Evolutionary conservation across 768 basidiomycete genomes (phyloP).

Genomic region (Termitomyces sp.): DNA sequence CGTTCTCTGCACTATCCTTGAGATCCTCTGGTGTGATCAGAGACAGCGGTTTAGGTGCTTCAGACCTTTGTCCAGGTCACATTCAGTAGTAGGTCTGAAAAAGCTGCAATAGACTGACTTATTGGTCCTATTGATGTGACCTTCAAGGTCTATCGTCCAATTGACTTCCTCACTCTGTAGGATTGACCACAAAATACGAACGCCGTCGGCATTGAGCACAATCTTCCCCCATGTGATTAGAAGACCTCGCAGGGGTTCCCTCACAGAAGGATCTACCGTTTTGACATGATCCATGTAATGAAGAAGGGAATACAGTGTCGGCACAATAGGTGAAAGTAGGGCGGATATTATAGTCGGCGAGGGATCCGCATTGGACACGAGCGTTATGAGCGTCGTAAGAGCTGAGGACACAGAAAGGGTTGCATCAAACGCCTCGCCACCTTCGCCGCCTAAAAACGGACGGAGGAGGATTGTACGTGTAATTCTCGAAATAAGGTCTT

Average conservation of each 20-base stretch:
- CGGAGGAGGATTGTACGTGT: constrained; percentile 47
- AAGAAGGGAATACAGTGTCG: constrained; percentile 61
- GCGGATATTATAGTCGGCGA: constrained; percentile 61
- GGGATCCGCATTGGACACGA: constrained; percentile 76
- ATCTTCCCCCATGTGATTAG: constrained; percentile 76
- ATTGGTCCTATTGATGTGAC: constrained; percentile 38
- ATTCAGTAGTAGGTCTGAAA: neutral
- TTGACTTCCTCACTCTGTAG: constrained; percentile 42
- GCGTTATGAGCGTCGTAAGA: constrained; percentile 44
- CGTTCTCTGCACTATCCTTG: constrained; percentile 33
- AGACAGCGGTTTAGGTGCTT: constrained; percentile 24
- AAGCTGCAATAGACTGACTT: constrained; percentile 32
- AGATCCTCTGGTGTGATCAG: constrained; percentile 52
- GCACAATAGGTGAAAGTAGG: constrained; percentile 64
- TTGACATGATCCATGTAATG: constrained; percentile 48
- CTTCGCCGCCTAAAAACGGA: constrained; percentile 33
- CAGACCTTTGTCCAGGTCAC: constrained; percentile 15
- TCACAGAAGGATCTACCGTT: constrained; percentile 60
- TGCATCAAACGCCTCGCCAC: neutral
- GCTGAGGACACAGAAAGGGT: constrained; percentile 18
- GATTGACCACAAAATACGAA: constrained; percentile 55
- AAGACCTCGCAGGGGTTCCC: constrained; percentile 53
- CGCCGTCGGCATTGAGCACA: constrained; percentile 44
- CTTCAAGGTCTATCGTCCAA: constrained; percentile 56
- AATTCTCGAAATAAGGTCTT: constrained; percentile 27